phyloP scores from a whole-genome alignment of 129 eudicot species.

The Artemisia tridentata region DNA sequence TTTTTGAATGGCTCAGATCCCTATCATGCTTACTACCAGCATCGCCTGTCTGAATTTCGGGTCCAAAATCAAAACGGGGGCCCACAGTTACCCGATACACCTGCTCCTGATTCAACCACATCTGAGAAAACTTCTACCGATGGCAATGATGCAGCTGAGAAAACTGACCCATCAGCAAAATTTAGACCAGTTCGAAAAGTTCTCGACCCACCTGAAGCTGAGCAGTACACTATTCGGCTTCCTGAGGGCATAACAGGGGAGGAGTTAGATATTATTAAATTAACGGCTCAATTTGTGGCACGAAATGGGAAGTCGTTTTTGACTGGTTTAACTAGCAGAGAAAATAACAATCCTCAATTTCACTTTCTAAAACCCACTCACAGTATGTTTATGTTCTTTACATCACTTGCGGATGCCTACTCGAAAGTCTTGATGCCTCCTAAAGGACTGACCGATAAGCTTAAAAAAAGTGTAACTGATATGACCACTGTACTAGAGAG shows the following conservation, averaged over 20 bases:
- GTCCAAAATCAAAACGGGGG: conserved; percentile 48
- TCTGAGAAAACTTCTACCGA: conserved; percentile 38
- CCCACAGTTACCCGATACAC: conserved; percentile 46
- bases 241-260: conserved; percentile 93
- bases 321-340: conserved; percentile 76
- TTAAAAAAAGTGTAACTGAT: conserved; percentile 60
- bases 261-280: conserved; percentile 79
- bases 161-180: conserved; percentile 72
- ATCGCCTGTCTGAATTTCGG: conserved; percentile 68
- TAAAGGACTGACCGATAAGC: conserved; percentile 69
- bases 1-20: conserved; percentile 84
- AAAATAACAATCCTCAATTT: conserved; percentile 79
- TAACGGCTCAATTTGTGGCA: conserved; percentile 92
- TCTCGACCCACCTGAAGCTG: conserved; percentile 91
- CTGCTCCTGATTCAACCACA: conserved; percentile 37
- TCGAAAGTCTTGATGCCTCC: conserved; percentile 94
- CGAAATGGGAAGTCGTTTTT: conserved; percentile 80
- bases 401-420: conserved; percentile 90
- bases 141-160: conserved; percentile 39
- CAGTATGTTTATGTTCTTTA: conserved; percentile 88
- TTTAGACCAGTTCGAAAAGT: conserved; percentile 69
- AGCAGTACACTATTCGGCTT: conserved; percentile 81
- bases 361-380: conserved; percentile 89
- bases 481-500: conserved; percentile 84
- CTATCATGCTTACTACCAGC: conserved; percentile 89